These are phyloP conservation scores for Colletotrichum chlorophyti DNA, from an alignment of 2,329 filamentous ascomycete genomes.

Conservation along the genomic window DNA sequence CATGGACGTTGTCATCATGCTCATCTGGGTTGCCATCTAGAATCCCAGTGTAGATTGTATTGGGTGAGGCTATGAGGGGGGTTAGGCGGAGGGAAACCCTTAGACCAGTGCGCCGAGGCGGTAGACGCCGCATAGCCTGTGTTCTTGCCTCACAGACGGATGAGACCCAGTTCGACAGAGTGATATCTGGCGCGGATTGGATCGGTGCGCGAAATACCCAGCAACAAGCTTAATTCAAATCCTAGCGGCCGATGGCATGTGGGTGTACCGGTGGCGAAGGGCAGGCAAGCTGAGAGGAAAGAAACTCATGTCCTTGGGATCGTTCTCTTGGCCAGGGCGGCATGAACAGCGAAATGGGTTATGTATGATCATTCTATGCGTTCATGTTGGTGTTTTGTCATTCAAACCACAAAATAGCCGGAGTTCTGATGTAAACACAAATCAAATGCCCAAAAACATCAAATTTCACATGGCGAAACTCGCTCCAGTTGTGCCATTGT, in stretches of 20 bases:
- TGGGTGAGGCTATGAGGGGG: not conserved
- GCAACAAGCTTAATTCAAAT: not conserved
- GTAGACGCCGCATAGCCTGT: no score
- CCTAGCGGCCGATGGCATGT: not conserved
- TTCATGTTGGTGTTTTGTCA: conserved; percentile 1
- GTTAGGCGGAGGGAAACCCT: conserved; percentile 27
- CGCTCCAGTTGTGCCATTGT: no score
- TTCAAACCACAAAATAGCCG: conserved; percentile 10
- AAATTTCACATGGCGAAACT: no score
- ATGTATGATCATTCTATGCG: conserved; percentile 17
- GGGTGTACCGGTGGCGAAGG: not conserved
- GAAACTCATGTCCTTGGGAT: not conserved
- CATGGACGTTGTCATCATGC: conserved; percentile 73
- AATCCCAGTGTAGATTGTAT: not conserved
- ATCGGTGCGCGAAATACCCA: not conserved
- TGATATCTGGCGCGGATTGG: not conserved
- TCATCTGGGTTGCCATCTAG: conserved; percentile 79
- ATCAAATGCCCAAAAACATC: no score
- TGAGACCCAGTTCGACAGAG: not conserved
- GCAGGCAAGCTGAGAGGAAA: not conserved
- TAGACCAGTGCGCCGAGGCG: not conserved
- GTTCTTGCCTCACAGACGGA: not conserved
- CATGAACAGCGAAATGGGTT: conserved; percentile 5
- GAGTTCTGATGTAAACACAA: conserved; percentile 26
- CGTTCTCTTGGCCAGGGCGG: not conserved